These are phyloP conservation scores for Yamadazyma takamatsuzukensis DNA, from an alignment of 805 yeast genomes.

Conservation along the genomic window DNA sequence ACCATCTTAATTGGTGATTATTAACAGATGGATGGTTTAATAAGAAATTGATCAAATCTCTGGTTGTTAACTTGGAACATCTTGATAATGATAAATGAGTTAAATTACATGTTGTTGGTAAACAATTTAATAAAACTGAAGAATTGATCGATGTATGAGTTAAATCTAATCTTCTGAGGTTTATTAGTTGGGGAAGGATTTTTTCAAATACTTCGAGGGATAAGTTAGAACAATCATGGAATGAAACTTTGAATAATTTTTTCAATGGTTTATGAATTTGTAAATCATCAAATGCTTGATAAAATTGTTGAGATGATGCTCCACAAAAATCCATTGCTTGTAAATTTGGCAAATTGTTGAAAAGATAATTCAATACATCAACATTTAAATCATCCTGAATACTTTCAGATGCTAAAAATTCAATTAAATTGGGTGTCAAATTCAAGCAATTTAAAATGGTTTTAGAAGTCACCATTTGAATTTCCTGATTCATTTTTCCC, in stretches of 20 bases:
- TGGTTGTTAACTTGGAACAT: constrained; percentile 62
- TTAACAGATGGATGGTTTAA: constrained; percentile 65
- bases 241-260: constrained; percentile 50
- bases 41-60: constrained; percentile 66
- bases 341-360: constrained; percentile 51
- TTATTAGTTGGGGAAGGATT: constrained; percentile 53
- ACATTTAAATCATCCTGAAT: constrained; percentile 77
- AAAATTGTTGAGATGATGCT: constrained; percentile 64
- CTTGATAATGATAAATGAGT: constrained; percentile 68
- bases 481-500: constrained; percentile 83
- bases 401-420: constrained; percentile 80
- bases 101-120: constrained; percentile 56
- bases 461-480: constrained; percentile 79
- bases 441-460: constrained; percentile 64
- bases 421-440: constrained; percentile 64
- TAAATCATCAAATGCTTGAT: constrained; percentile 50
- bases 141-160: constrained; percentile 78
- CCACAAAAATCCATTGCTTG: constrained; percentile 87
- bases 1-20: constrained; percentile 54
- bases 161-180: constrained; percentile 67
- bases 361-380: constrained; percentile 51
- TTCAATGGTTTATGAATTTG: constrained; percentile 21
- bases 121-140: constrained; percentile 45
- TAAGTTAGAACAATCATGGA: constrained; percentile 85
- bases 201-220: constrained; percentile 52